Base-by-base conservation (phyloP, 805 yeast genomes). In the Candida corydali region DNA sequence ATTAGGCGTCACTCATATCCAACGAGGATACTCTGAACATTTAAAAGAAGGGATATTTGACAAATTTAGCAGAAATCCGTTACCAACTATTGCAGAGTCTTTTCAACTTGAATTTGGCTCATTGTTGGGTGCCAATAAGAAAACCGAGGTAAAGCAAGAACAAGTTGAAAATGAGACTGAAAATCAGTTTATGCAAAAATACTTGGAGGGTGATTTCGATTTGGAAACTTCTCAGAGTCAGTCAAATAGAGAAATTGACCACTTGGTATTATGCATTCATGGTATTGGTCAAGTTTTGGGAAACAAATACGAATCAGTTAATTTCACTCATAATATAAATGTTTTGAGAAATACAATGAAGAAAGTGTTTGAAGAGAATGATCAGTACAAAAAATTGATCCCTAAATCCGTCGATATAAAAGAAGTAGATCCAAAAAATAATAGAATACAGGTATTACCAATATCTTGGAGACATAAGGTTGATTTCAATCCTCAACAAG, bases 201-300 rank as follows among this genome's bases (percentile, higher is more conserved):
- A 65, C n/a, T 54, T 70, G 50, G 75, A 74, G 40, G 44, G 69
- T 28, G 83, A 76, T 46, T 69, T 62, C 19, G 80, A 76, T 40
- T 46, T 29, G n/a, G 49, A 49, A n/a, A 44, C 51, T 11, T 43
- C 52, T 10, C 27, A 43, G 9, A 31, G 38, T 2, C 40, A 47
- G n/a, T 42, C 63, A 2, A 42, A 56, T 19, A 36, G 70, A 34
- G 60, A 68, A 22, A 57, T 78, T 19, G 77, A 80, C 24, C 86
- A 80, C 51, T 62, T 91, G 43, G 76, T 89, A 1, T 65, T 91
- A n/a, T 87, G 96, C 52, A 76, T 91, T 19, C 98, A 91, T 62
- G 98, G 98, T 0, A 86, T 91, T 42, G 98, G 98, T 2, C 98
- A 91, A 59, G 76, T 80, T 12, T 63, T 93, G 35, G 94, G 96